Evolutionary conservation across 768 basidiomycete species (phyloP), one percentile per base, ranked within the genome.

Genomic region (Lepiota subincarnata): DNA sequence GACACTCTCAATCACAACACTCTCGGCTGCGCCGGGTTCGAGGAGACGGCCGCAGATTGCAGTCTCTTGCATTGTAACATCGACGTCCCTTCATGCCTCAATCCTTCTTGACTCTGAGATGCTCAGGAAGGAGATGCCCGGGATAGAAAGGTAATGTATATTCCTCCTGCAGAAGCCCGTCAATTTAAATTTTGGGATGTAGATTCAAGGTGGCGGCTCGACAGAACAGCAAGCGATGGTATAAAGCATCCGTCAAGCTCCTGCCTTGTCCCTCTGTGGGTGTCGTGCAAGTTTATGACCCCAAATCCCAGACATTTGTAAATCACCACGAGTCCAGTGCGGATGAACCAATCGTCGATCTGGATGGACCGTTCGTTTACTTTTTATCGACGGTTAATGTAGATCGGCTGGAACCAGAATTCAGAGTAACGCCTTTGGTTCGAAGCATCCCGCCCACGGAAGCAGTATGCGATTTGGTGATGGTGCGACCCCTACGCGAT

Each of bases 151-250:
- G 74, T 70, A 45, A 48, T 62, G 37, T 20, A 46, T 28, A n/a
- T 22, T 24, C 44, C 20, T 22, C 13, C 44, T 75, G 20, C 45
- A 40, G 48, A 53, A 41, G 52, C 49, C 48, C 45, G 13, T 22
- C 49, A n/a, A 19, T 31, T 50, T 53, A 2, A 56, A 40, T 34
- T 40, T 28, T 24, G 31, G 24, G 2, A 22, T n/a, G 24, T 34
- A 75, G 94, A 35, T 98, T 93, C 79, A 88, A 92, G 68, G 69
- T 88, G 34, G 94, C 96, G 2, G 95, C 93, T 2, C 69, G 75
- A 60, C 71, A 82, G 63, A 95, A 96, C 65, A 79, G 81, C 54
- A 75, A 74, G 14, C 79, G 79, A 38, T 92, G 90, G 85, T 92
- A 85, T 67, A 62, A 73, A 26, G 82, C 83, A 31, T 64, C 58